These are phyloP conservation scores for Bauhinia variegata DNA, from an alignment of 306 rosid species.

Conservation along the genomic window DNA sequence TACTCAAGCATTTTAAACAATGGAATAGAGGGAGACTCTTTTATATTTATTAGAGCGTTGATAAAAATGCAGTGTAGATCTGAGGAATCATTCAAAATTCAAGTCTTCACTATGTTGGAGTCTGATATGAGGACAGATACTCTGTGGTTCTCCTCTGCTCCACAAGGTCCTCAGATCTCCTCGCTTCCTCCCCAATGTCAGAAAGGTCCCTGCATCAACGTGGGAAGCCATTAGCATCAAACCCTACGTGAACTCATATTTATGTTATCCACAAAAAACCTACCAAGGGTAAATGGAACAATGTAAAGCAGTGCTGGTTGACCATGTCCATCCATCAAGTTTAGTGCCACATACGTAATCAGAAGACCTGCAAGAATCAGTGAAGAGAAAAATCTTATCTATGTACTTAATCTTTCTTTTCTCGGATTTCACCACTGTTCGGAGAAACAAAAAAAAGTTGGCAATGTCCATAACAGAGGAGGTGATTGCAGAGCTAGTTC, in stretches of 20 bases:
- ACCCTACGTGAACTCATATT: not conserved
- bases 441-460: not conserved
- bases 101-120: constrained; percentile 54
- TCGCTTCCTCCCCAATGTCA: constrained; percentile 75
- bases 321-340: constrained; percentile 98
- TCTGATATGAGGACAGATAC: constrained; percentile 70
- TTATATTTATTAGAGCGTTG: constrained; percentile 31
- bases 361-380: constrained; percentile 68
- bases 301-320: constrained; percentile 97
- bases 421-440: constrained; percentile 2
- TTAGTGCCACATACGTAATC: constrained; percentile 85
- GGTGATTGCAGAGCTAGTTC: constrained; percentile 32
- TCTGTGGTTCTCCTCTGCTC: constrained; percentile 79
- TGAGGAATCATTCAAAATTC: constrained; percentile 39
- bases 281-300: constrained; percentile 94
- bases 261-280: constrained; percentile 17
- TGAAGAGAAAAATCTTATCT: not conserved
- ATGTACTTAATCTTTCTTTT: not conserved
- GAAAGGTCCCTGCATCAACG: constrained; percentile 70
- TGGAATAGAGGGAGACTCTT: not conserved
- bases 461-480: constrained; percentile 9
- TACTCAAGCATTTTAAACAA: too few species aligned
- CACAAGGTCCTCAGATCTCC: constrained; percentile 72
- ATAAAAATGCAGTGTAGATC: too few species aligned
- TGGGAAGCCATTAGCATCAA: constrained; percentile 17